Conservation (phyloP, 148 eudicot genomes). For the Nepenthes gracilis region DNA sequence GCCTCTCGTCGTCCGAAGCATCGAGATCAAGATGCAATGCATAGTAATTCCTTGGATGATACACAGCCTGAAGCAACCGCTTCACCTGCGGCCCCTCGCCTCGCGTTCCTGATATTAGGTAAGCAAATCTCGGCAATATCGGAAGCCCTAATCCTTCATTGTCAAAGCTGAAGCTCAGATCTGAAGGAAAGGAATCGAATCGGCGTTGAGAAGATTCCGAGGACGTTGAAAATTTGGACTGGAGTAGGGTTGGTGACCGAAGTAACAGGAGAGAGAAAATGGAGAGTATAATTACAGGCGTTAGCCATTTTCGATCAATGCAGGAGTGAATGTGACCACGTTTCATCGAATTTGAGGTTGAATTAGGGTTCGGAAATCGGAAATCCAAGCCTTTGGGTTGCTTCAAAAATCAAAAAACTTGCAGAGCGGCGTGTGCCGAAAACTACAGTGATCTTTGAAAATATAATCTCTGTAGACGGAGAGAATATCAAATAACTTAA, state of each 20-base stretch:
- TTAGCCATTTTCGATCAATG: conserved; percentile 24
- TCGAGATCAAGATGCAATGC: conserved; percentile 67
- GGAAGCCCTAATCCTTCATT: conserved; percentile 14
- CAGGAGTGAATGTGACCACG: conserved; percentile 13
- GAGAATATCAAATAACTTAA: too few species aligned
- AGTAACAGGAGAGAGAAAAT: conserved; percentile 17
- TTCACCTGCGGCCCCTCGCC: conserved; percentile 39
- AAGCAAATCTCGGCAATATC: conserved; percentile 55
- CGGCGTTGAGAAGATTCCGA: not conserved
- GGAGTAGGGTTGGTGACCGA: conserved; percentile 13
- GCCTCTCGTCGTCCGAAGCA: conserved; percentile 50
- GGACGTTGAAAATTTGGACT: conserved; percentile 4
- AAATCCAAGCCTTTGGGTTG: not conserved
- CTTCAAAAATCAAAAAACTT: too few species aligned
- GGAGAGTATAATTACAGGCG: conserved; percentile 8
- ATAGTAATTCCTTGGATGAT: conserved; percentile 79
- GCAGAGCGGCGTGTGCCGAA: too few species aligned
- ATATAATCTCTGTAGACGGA: too few species aligned
- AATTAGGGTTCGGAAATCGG: conserved; percentile 11
- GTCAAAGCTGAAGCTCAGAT: too few species aligned
- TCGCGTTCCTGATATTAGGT: conserved; percentile 48
- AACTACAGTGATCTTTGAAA: too few species aligned
- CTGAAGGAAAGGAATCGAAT: too few species aligned
- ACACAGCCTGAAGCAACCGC: conserved; percentile 58
- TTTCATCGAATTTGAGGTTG: conserved; percentile 13